Evolutionary conservation across 352 stramenopile species (phyloP).

Genomic region (Globisporangium polare): DNA sequence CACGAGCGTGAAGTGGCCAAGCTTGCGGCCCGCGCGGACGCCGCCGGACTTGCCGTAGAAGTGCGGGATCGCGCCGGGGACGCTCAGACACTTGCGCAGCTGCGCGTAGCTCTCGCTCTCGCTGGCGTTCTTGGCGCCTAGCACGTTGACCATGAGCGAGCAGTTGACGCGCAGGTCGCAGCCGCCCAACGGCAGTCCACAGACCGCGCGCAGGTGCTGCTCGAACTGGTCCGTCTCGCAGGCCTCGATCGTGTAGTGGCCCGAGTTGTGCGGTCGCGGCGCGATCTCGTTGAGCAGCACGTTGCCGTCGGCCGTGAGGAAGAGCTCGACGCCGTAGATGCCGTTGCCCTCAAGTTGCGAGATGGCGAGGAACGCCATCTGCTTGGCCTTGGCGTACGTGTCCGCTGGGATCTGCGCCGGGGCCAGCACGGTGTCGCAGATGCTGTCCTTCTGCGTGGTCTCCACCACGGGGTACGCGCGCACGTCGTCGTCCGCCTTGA

Average conservation of each 20-base stretch:
- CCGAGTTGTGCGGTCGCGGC: constrained; percentile 97
- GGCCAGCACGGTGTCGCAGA: constrained; percentile 95
- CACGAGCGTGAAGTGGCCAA: constrained; percentile 97
- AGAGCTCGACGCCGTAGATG: constrained; percentile 98
- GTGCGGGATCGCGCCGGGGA: constrained; percentile 90
- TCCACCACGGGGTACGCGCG: constrained; percentile 96
- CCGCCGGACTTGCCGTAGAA: constrained; percentile 94
- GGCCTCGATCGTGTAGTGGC: constrained; percentile 99
- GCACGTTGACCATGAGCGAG: constrained; percentile 90
- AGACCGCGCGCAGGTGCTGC: constrained; percentile 95
- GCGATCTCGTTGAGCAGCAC: constrained; percentile 98
- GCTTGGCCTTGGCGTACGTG: constrained; percentile 39
- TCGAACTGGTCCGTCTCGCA: constrained; percentile 98
- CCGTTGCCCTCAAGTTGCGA: constrained; percentile 78
- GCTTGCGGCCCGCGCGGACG: constrained; percentile 92
- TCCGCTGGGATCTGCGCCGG: constrained; percentile 69
- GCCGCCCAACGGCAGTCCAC: constrained; percentile 91
- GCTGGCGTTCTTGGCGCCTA: constrained; percentile 55
- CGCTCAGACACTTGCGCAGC: constrained; percentile 50
- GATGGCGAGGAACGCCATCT: constrained; percentile 70
- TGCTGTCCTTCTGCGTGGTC: constrained; percentile 96
- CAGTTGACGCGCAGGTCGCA: constrained; percentile 90
- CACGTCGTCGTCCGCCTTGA: constrained; percentile 73
- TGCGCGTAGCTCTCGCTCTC: constrained; percentile 83
- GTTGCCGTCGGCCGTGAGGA: constrained; percentile 82